Percentiles rank a stretch among this genome's conserved stretches.
These are phyloP conservation scores for Talaromyces stipitatus DNA, from an alignment of 495 filamentous ascomycete genomes.

Conservation along the genomic window DNA sequence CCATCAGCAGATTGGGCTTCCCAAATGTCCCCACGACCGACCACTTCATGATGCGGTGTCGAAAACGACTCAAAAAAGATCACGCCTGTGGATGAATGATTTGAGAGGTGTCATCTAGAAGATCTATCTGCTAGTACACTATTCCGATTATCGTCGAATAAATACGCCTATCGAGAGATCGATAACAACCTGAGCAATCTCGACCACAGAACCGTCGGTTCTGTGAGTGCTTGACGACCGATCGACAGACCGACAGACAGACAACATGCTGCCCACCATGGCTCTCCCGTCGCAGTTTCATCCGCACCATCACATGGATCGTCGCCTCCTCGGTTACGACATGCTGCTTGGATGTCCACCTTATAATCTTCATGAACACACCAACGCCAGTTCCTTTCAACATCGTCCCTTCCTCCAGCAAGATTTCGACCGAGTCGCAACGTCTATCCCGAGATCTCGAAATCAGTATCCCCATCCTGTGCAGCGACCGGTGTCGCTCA, in stretches of 20 bases:
- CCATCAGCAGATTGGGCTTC: conserved; percentile 9
- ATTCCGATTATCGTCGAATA: background rate
- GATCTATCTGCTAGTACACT: conserved; percentile 17
- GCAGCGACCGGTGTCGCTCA: conserved; percentile 27
- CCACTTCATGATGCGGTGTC: conserved; percentile 40
- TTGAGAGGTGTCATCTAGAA: conserved; percentile 18
- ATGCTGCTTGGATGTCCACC: conserved; percentile 17
- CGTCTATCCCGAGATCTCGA: conserved; percentile 24
- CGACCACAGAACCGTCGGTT: conserved; percentile 4
- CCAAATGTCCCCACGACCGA: background rate
- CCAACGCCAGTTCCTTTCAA: background rate
- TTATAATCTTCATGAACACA: conserved; percentile 24
- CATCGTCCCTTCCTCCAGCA: conserved; percentile 18
- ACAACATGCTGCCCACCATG: conserved; percentile 40
- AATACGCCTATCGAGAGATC: background rate
- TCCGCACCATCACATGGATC: conserved; percentile 36
- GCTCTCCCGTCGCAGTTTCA: conserved; percentile 35
- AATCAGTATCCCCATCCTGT: conserved; percentile 38
- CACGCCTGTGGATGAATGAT: conserved; percentile 34
- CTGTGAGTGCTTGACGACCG: background rate
- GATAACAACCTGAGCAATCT: background rate
- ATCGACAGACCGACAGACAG: no score
- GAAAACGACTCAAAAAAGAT: conserved; percentile 43
- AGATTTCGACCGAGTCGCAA: conserved; percentile 21
- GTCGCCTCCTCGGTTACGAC: conserved; percentile 25